phyloP scores from a whole-genome alignment of 1,284 basidiomycete genomes.

The Takashimella koratensis region DNA sequence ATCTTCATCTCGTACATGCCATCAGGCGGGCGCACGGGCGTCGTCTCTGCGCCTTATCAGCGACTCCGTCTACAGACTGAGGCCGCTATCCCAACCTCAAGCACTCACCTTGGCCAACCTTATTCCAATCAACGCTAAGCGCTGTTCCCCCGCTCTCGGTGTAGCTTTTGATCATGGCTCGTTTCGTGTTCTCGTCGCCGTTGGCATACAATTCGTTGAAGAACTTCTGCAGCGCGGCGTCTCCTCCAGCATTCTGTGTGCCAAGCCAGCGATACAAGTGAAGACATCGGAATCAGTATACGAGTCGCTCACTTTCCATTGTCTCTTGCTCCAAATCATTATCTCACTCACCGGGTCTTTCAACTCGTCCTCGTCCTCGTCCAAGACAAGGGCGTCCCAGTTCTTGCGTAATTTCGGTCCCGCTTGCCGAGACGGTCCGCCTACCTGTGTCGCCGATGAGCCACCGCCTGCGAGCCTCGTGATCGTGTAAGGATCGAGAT shows the following conservation, averaged over 20 bases:
- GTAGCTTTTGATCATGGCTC: constrained; percentile 96
- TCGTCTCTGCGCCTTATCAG: constrained; percentile 24
- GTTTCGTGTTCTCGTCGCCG: constrained; percentile 80
- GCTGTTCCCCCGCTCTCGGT: constrained; percentile 86
- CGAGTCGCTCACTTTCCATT: background rate
- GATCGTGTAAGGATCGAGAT: background rate
- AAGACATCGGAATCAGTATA: background rate
- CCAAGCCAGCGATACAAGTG: no score
- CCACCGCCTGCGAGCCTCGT: background rate
- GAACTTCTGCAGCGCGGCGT: constrained; percentile 43
- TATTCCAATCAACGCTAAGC: constrained; percentile 88
- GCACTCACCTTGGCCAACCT: constrained; percentile 61
- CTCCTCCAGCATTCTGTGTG: constrained; percentile 43
- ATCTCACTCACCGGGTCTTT: constrained; percentile 21
- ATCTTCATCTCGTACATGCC: constrained; percentile 60
- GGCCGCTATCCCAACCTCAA: background rate
- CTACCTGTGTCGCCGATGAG: background rate
- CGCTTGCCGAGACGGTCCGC: no score
- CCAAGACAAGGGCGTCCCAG: constrained; percentile 43
- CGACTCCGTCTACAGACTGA: background rate
- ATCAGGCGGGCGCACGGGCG: constrained; percentile 66
- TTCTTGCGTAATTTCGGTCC: constrained; percentile 32
- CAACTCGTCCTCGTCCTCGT: constrained; percentile 24
- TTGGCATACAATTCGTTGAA: constrained; percentile 65
- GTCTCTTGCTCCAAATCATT: background rate